Conservation (phyloP, 2,329 filamentous ascomycete species). For the Pseudodiploospora longispora region DNA sequence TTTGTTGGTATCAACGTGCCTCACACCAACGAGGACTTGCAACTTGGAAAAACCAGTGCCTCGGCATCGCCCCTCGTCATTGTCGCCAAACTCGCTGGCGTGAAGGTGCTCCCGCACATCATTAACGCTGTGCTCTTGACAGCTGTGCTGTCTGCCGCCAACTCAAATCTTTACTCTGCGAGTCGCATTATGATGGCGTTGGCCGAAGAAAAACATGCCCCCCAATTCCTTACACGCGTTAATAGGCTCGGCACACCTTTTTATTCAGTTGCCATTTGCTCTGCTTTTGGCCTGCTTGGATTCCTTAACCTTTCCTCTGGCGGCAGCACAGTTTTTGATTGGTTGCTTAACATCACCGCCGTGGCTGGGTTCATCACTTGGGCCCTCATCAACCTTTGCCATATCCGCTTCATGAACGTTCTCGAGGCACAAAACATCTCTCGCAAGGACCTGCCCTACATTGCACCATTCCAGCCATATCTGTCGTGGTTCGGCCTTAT, state of each 20-base stretch:
- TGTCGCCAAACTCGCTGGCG: conserved; percentile 52
- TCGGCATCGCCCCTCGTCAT: conserved; percentile 60
- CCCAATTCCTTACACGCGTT: conserved; percentile 49
- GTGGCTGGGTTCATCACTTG: conserved; percentile 65
- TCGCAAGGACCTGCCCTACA: conserved; percentile 51
- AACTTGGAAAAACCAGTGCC: conserved; percentile 45
- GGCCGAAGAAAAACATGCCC: conserved; percentile 56
- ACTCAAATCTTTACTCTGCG: conserved; percentile 68
- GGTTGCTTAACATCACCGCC: conserved; percentile 63
- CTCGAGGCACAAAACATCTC: conserved; percentile 48
- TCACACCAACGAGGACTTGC: conserved; percentile 47
- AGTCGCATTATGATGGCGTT: conserved; percentile 61
- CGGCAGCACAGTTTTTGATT: conserved; percentile 58
- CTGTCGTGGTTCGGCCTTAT: conserved; percentile 58
- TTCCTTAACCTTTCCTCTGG: conserved; percentile 58
- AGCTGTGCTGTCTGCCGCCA: conserved; percentile 70
- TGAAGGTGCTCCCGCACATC: conserved; percentile 55
- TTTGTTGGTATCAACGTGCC: conserved; percentile 67
- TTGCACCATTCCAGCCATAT: conserved; percentile 54
- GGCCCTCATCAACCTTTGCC: conserved; percentile 56
- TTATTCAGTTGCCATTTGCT: conserved; percentile 44
- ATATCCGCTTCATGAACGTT: conserved; percentile 58
- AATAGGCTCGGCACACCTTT: conserved; percentile 57
- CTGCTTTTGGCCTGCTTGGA: conserved; percentile 53
- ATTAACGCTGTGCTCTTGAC: conserved; percentile 74